Evolutionary conservation across 2,329 filamentous ascomycete genomes (phyloP), one percentile per base, ranked within the genome.

Genomic region (Pezicula radicicola): DNA sequence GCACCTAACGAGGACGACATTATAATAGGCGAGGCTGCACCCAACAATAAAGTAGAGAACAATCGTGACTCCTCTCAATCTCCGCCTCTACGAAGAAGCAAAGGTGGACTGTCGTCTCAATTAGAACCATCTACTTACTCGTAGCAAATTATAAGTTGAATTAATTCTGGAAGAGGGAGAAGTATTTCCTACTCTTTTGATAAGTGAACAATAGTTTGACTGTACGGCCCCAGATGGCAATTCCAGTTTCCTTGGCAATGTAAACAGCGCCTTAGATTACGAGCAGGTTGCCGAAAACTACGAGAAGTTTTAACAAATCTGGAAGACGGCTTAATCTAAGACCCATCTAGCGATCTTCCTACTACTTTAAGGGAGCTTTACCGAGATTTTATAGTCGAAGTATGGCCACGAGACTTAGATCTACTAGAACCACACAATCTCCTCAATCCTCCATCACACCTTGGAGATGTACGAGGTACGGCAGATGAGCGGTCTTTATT

Each of bases 401-500:
- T 63, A 48, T 75, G 72, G 72, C 73, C 72, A 0, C 60, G 63
- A 6, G 59, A 58, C 2, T 56, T 59, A 40, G 51, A 60, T 50
- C 36, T 55, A 6, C 16, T 48, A 25, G 55, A 66, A 6, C 60
- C 79, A 4, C 62, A 73, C 42, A 52, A 46, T 0, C 47, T 75
- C 1, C 57, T 76, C n/a, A 76, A 72, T 50, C 71, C 75, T 1
- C 68, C 68, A 0, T 60, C 50, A 0, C 62, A 68, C 47, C 41
- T 55, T 3, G 70, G 73, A 0, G 59, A 65, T 7, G 63, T 78
- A 2, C 64, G 70, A 2, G 76, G 74, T 16, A 64, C 60, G 15
- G 73, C 72, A 61, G 76, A 80, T 55, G 74, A 78, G n/a, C 64
- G 72, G 12, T 71, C 70, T 4, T 54, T 80, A n/a, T 62, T 79